Evolutionary conservation across 495 filamentous ascomycete species (phyloP), one percentile per base, ranked within the genome.

Genomic region (Immersiella caudata): DNA sequence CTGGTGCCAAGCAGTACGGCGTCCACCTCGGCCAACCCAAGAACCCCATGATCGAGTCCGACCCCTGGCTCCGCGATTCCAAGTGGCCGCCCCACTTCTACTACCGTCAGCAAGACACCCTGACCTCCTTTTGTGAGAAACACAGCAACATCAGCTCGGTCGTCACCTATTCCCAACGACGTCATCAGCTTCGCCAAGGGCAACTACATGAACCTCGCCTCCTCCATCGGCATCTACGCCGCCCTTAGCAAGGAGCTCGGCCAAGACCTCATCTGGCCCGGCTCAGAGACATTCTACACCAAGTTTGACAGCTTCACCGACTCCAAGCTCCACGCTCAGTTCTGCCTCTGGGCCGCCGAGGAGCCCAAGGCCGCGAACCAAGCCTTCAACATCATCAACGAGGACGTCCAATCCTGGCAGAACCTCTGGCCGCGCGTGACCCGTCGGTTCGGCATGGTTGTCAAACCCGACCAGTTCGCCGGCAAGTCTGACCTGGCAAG

Each of bases 141-240:
- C 68, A 73, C 58, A 18, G 24, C 11, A 76, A 80, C 50, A 80
- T 79, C 76, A 59, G 57, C 18, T 81, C 78, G 80, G 75, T 80
- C 1, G 81, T 83, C 21, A 86, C 84, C 1, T 84, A 86, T 62
- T n/a, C 85, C 83, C 12, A 81, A 86, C 67, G 85, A 86, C 64
- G 83, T 87, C 0, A 74, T 86, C 68, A 81, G 83, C 1, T 75
- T 76, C 49, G 78, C 79, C 3, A 71, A 73, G 49, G 82, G 75
- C 64, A 88, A 87, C 68, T 87, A 85, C 71, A 87, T 88, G 85
- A 88, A 86, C 67, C 76, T 87, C 20, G 77, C 80, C 56, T 77
- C 81, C 0, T 69, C 79, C 7, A 46, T 87, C 16, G 85, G 78
- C 0, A 71, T 88, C 24, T 87, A 88, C 68, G 81, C 78, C 59